phyloP scores from a whole-genome alignment of 2,329 filamentous ascomycete genomes.

The Colletotrichum gigasporum region DNA sequence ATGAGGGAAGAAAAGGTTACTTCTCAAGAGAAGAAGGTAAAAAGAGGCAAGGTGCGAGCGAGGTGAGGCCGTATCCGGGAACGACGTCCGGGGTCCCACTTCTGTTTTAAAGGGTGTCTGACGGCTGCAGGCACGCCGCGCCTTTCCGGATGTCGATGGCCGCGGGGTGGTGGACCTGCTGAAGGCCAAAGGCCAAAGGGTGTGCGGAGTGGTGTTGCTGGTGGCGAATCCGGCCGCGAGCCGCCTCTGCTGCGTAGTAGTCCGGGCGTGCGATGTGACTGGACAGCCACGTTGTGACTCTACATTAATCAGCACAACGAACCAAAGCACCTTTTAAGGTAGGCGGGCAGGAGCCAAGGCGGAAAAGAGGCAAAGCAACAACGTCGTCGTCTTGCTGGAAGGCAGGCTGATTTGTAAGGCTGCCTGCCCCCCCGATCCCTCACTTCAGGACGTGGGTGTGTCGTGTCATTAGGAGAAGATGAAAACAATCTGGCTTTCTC shows the following conservation, averaged over 20 bases:
- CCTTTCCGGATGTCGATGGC: constrained; percentile 24
- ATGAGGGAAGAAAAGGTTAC: neutral
- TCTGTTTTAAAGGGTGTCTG: neutral
- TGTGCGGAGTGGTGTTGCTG: neutral
- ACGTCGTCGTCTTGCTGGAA: too few species aligned
- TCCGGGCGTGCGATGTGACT: neutral
- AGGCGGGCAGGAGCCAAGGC: neutral
- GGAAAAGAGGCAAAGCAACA: neutral
- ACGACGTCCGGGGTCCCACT: constrained; percentile 18
- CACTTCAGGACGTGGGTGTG: too few species aligned
- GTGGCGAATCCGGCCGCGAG: constrained; percentile 15
- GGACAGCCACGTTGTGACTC: too few species aligned
- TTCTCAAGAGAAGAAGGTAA: neutral
- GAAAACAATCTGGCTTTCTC: too few species aligned
- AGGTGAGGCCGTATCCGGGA: too few species aligned
- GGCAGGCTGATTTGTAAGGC: too few species aligned
- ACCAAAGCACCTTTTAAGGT: neutral
- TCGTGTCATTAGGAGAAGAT: too few species aligned
- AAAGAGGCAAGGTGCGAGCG: neutral
- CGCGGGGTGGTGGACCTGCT: constrained; percentile 8
- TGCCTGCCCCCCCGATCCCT: too few species aligned
- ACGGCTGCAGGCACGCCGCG: constrained; percentile 3
- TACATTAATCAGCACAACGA: neutral
- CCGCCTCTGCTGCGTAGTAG: too few species aligned
- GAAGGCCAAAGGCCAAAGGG: constrained; percentile 3